Percentiles rank a stretch among this genome's conserved stretches.
Evolutionary conservation across 1,139 yeast genomes (phyloP).

Genomic region (Zygoascus sp.): DNA sequence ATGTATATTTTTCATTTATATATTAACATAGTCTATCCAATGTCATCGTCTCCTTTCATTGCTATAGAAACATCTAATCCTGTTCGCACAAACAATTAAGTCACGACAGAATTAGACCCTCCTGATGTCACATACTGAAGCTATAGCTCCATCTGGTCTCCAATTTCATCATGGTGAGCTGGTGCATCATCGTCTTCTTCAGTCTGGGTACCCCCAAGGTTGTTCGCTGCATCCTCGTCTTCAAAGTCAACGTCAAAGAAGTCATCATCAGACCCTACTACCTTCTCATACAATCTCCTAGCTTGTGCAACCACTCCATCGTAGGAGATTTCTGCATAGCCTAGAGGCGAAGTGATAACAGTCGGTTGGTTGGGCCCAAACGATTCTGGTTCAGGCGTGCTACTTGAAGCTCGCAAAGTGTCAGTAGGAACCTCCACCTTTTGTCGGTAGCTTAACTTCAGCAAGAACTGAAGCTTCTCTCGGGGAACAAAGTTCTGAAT

Average conservation of each 20-base stretch:
- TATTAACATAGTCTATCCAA: neutral
- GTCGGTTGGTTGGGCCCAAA: slow-evolving; percentile 7
- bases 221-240: slow-evolving; percentile 62
- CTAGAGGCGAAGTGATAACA: slow-evolving; percentile 55
- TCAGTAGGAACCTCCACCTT: slow-evolving; percentile 24
- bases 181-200: slow-evolving; percentile 12
- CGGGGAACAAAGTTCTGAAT: slow-evolving; percentile 79
- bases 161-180: slow-evolving; percentile 45
- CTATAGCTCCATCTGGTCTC: slow-evolving; percentile 65
- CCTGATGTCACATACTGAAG: no score
- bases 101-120: no score
- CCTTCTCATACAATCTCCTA: slow-evolving; percentile 62
- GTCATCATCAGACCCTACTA: slow-evolving; percentile 92
- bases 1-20: slow-evolving; percentile 1
- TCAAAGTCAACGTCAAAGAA: slow-evolving; percentile 95
- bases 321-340: slow-evolving; percentile 79
- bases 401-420: slow-evolving; percentile 17
- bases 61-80: no score
- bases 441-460: slow-evolving; percentile 80
- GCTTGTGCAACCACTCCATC: slow-evolving; percentile 86
- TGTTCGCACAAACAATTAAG: no score
- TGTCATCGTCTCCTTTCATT: no score
- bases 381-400: slow-evolving; percentile 1
- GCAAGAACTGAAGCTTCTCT: slow-evolving; percentile 68
- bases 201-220: slow-evolving; percentile 9